Percentiles rank a stretch among this genome's conserved stretches.
phyloP scores from a whole-genome alignment of 169 alveolate genomes.

The Plasmodium coatneyi region DNA sequence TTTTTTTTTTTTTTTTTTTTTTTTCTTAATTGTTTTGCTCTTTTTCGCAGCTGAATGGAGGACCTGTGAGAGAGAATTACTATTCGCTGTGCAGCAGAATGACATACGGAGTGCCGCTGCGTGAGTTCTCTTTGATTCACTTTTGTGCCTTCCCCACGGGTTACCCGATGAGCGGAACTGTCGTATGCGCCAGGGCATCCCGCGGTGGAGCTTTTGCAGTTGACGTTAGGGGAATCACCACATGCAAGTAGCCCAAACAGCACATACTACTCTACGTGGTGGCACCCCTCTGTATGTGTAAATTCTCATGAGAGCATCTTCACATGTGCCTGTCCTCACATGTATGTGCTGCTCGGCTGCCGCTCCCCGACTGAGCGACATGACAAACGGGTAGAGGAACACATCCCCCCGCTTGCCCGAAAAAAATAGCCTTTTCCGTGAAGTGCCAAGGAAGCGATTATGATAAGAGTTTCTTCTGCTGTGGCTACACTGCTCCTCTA shows the following conservation, averaged over 20 bases:
- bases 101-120: not conserved
- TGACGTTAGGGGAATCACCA: not conserved
- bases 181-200: not conserved
- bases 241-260: not conserved
- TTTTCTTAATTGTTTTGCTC: not conserved
- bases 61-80: not conserved
- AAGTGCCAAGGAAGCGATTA: conserved; percentile 11
- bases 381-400: not conserved
- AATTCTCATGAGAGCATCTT: not conserved
- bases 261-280: not conserved
- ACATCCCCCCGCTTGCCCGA: not conserved
- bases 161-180: not conserved
- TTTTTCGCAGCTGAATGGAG: not conserved
- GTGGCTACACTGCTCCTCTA: not conserved
- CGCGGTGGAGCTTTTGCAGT: not conserved
- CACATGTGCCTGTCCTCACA: not conserved
- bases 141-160: not conserved
- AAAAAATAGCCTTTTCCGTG: not conserved
- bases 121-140: not conserved
- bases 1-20: no score
- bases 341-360: not conserved
- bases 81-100: not conserved
- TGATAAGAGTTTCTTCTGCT: not conserved
- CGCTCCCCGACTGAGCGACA: not conserved
- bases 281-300: not conserved